Base-by-base conservation (phyloP, 2,329 filamentous ascomycete genomes). In the Metarhizium robertsii region DNA sequence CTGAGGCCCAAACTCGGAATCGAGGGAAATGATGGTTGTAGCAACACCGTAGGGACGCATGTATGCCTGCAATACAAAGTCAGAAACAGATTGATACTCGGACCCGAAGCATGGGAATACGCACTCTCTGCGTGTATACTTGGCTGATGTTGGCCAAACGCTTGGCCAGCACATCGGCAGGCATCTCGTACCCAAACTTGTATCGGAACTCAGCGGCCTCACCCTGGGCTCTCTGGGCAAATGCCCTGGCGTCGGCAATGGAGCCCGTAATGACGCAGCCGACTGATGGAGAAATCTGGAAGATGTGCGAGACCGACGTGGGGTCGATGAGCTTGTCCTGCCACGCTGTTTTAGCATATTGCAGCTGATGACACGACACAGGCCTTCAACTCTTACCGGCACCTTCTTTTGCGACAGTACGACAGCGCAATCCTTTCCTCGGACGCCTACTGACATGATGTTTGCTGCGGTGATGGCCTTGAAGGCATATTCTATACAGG, bases 121-220 rank as follows among this genome's bases (percentile, higher is more conserved):
- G 69, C 71, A 97, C 94, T 73, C 91, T 81, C 77, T 99, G 94
- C 64, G 94, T 99, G 75, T 97, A 99, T 62, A 99, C 94, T 75
- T 99, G 94, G 75, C 90, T 96, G 78, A 99, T 96, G 76, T 99
- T 99, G 71, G 94, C 94, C 74, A 99, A 79, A 70, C 94, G 84
- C 83, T 99, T 99, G 61, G 94, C 90, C 67, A 99, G 77, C 53
- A 91, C 94, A 74, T 99, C 94, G 72, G 91, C 95, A 58, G 94
- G 94, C 94, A 99, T 99, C 80, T 99, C 94, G 75, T 99, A 99
- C 67, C 94, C 94, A 71, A 85, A 96, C 78, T 96, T 96, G 85
- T 99, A 99, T 74, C 86, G 85, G 78, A 99, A 99, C 71, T 99
- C 92, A 56, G 92, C 92, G 63, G 94, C 94, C 77, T 99, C 94